A percentile compares a stretch with the other conserved stretches of the same genome.
phyloP scores from a whole-genome alignment of 805 yeast genomes.

The Candida hungchunana region DNA sequence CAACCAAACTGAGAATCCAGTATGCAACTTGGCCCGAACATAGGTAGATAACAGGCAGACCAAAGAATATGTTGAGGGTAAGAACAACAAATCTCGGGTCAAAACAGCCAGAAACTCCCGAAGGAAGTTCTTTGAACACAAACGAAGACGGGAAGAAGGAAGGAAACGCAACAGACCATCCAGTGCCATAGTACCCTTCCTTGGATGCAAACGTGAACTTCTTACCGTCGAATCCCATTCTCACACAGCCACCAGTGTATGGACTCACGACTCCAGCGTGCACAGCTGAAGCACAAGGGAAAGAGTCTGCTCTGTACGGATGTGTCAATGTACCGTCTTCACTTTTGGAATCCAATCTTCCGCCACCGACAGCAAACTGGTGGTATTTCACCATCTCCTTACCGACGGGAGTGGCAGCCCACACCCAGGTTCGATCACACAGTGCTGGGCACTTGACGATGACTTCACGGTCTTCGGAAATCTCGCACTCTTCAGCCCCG shows the following conservation, averaged over 20 bases:
- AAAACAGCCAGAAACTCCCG: conserved; percentile 47
- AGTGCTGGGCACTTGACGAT: conserved; percentile 81
- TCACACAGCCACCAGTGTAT: conserved; percentile 73
- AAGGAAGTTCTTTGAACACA: conserved; percentile 44
- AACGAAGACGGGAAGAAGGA: conserved; percentile 75
- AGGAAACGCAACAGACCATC: conserved; percentile 49
- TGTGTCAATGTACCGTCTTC: conserved; percentile 34
- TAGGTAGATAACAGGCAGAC: conserved; percentile 56
- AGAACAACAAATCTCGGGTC: conserved; percentile 66
- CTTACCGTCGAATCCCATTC: conserved; percentile 52
- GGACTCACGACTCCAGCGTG: conserved; percentile 82
- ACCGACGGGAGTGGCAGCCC: conserved; percentile 73
- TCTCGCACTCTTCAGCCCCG: conserved; percentile 56
- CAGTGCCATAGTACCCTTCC: conserved; percentile 49
- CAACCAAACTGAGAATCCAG: conserved; percentile 59
- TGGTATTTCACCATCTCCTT: conserved; percentile 59
- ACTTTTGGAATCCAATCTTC: conserved; percentile 28
- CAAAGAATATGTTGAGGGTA: conserved; percentile 53
- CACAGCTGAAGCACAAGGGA: conserved; percentile 83
- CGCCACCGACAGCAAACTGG: conserved; percentile 78
- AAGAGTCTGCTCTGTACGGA: conserved; percentile 87
- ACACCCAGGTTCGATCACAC: conserved; percentile 77
- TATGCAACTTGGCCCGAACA: conserved; percentile 44
- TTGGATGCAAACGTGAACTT: conserved; percentile 43
- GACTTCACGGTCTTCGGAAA: conserved; percentile 41